Evolutionary conservation across 2,329 filamentous ascomycete genomes (phyloP), one percentile per base, ranked within the genome.

Genomic region (Elsinoe perseae): DNA sequence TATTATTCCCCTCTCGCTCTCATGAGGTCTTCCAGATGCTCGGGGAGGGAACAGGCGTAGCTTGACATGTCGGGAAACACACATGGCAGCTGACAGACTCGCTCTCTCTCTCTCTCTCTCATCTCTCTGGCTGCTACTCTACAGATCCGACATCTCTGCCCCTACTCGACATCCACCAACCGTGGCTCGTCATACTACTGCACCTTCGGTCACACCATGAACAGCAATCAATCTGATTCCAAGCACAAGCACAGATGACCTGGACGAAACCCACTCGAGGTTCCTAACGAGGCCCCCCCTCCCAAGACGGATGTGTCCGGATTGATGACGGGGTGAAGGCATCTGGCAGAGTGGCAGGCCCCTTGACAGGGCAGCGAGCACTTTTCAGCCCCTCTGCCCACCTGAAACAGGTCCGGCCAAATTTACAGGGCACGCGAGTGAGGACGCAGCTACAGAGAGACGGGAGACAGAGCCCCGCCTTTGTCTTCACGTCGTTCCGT

Each of bases 341-440:
- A 50, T 2, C 25, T 30, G 44, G 32, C 32, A 36, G 5, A 9
- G n/a, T n/a, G 32, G 5, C 32, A 30, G 28, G 28, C 6, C 28
- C 28, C 27, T 20, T 50, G 46, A 50, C 46, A 50, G 46, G 46
- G 9, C 27, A 32, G 25, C 46, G 28, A 12, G 5, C 5, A n/a
- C n/a, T n/a, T n/a, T n/a, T n/a, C n/a, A n/a, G n/a, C 27, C 20
- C 48, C 48, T 16, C 9, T 12, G 2, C 28, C 23, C 21, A 28
- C 32, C 48, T 52, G 48, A 52, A 52, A 52, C 48, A 52, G 16
- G 30, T 38, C 28, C 48, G 48, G 48, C 32, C 48, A 52, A 52
- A 52, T 52, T 52, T 52, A 28, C 48, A 52, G 48, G 38, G 48
- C 48, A 52, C 48, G 48, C 48, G 48, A 52, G 48, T 30, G 25